Evolutionary conservation across 2,329 filamentous ascomycete species (phyloP).

Genomic region (Grosmannia penicillata): DNA sequence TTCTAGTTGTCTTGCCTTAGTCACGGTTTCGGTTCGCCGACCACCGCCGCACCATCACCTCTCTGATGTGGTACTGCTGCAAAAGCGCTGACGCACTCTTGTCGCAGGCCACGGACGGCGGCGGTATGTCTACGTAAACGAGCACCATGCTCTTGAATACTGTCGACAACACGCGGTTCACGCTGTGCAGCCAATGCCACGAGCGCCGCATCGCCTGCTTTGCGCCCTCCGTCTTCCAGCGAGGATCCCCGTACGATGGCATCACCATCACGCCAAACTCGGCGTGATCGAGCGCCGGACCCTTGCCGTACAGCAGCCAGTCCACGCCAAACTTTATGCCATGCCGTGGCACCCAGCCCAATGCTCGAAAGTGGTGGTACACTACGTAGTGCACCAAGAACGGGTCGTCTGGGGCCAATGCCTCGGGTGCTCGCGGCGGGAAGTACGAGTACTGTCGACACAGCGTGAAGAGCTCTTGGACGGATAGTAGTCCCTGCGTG

Average conservation of each 20-base stretch:
- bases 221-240: conserved; percentile 43
- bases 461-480: conserved; percentile 44
- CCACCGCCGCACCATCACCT: conserved; percentile 74
- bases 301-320: conserved; percentile 85
- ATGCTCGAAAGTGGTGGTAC: conserved; percentile 90
- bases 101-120: conserved; percentile 34
- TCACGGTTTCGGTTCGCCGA: conserved; percentile 58
- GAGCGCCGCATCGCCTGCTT: conserved; percentile 25
- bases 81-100: conserved; percentile 48
- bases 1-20: background rate
- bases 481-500: conserved; percentile 30
- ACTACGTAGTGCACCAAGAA: conserved; percentile 80
- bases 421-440: conserved; percentile 32
- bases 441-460: conserved; percentile 59
- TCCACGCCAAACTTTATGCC: conserved; percentile 94
- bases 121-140: conserved; percentile 81
- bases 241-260: conserved; percentile 62
- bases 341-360: conserved; percentile 86
- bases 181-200: conserved; percentile 78
- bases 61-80: conserved; percentile 58
- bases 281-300: conserved; percentile 87
- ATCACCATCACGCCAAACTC: conserved; percentile 81
- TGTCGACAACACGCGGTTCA: conserved; percentile 79
- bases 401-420: conserved; percentile 50
- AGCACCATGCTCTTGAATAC: conserved; percentile 83